phyloP scores from a whole-genome alignment of 352 stramenopile genomes.

The Globisporangium heterothallicum region DNA sequence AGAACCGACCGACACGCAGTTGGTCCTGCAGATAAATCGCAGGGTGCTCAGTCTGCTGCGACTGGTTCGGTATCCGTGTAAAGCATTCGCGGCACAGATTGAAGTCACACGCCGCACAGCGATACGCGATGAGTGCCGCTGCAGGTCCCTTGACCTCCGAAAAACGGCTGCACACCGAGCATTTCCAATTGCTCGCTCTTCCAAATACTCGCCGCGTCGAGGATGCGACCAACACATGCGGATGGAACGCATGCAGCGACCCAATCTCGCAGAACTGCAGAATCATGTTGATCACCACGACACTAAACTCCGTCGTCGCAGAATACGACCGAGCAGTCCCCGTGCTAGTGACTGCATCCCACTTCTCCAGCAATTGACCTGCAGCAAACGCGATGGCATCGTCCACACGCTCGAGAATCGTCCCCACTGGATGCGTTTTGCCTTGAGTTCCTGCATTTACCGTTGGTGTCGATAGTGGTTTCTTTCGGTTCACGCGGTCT shows the following conservation, averaged over 20 bases:
- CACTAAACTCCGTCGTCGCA: conserved; percentile 14
- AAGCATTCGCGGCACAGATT: conserved; percentile 56
- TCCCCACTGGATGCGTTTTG: background rate
- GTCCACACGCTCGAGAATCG: conserved; percentile 14
- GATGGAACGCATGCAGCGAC: conserved; percentile 31
- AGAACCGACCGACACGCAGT: conserved; percentile 25
- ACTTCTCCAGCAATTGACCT: conserved; percentile 24
- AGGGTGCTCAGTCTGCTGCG: background rate
- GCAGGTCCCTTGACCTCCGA: conserved; percentile 15
- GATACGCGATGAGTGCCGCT: conserved; percentile 26
- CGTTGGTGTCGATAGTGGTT: background rate
- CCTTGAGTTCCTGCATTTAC: background rate
- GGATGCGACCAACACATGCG: conserved; percentile 31
- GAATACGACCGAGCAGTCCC: background rate
- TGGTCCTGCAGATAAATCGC: background rate
- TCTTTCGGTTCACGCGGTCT: conserved; percentile 15
- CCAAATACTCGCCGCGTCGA: conserved; percentile 26
- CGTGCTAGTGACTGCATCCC: conserved; percentile 17
- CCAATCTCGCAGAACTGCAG: conserved; percentile 26
- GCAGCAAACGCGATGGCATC: conserved; percentile 22
- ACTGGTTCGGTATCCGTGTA: conserved; percentile 55
- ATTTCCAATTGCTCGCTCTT: conserved; percentile 28
- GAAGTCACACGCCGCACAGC: conserved; percentile 51
- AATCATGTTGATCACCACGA: conserved; percentile 29
- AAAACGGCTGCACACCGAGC: conserved; percentile 31